Evolutionary conservation across 345 rosid species (phyloP).

Genomic region (Ceriops decandra): DNA sequence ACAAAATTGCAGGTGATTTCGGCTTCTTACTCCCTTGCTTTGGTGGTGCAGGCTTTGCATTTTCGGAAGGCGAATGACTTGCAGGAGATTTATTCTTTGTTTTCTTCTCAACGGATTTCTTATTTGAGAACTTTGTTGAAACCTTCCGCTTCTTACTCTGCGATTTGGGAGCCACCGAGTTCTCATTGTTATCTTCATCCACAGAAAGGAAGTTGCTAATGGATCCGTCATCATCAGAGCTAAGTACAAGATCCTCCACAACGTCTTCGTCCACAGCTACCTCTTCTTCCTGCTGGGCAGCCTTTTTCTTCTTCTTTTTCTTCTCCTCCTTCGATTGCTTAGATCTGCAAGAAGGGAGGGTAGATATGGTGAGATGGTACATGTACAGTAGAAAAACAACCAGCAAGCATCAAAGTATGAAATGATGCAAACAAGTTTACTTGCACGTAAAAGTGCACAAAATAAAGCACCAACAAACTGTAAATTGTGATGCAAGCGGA

Average conservation of each 20-base stretch:
- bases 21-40: constrained; percentile 1
- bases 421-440: neutral
- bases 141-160: constrained; percentile 31
- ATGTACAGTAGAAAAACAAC: neutral
- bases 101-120: constrained; percentile 23
- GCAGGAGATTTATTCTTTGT: constrained; percentile 20
- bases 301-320: constrained; percentile 41
- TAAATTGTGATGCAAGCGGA: neutral
- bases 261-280: constrained; percentile 64
- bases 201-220: constrained; percentile 26
- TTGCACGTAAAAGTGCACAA: neutral
- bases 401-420: neutral
- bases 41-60: constrained; percentile 1
- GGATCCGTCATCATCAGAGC: constrained; percentile 77
- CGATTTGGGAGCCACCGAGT: constrained; percentile 3
- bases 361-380: neutral
- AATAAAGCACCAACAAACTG: neutral
- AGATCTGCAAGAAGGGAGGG: constrained; percentile 29
- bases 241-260: constrained; percentile 79
- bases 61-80: neutral
- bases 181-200: constrained; percentile 29
- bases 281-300: constrained; percentile 23
- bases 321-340: constrained; percentile 44
- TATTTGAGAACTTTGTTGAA: constrained; percentile 4
- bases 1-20: neutral